These are phyloP conservation scores for Pseudocercospora fuligena DNA, from an alignment of 2,329 filamentous ascomycete genomes.

Conservation along the genomic window DNA sequence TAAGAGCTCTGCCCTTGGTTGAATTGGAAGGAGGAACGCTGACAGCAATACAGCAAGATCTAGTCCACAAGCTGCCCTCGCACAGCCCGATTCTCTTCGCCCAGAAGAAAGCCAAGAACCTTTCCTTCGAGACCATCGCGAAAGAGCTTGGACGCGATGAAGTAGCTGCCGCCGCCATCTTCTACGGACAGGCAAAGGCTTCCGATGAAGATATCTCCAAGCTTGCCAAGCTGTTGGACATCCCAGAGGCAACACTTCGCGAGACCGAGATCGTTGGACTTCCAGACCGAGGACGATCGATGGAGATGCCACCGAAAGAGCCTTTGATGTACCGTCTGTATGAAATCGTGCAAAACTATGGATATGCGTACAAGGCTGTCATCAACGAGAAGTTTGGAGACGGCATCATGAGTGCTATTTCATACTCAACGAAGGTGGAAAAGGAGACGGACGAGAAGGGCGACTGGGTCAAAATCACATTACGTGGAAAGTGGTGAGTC, in stretches of 20 bases:
- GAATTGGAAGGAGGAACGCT: neutral
- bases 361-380: constrained; percentile 92
- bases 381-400: constrained; percentile 83
- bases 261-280: constrained; percentile 70
- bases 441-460: constrained; percentile 81
- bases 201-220: constrained; percentile 70
- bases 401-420: constrained; percentile 96
- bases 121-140: constrained; percentile 81
- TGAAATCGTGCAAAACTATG: constrained; percentile 96
- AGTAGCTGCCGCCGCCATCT: constrained; percentile 83
- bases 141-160: constrained; percentile 75
- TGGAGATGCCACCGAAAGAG: constrained; percentile 83
- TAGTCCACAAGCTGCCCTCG: constrained; percentile 70
- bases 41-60: constrained; percentile 58
- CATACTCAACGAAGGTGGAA: constrained; percentile 87
- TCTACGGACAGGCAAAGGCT: constrained; percentile 84
- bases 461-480: constrained; percentile 82
- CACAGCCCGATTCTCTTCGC: constrained; percentile 76
- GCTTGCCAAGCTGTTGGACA: constrained; percentile 67
- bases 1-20: constrained; percentile 7
- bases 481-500: constrained; percentile 80
- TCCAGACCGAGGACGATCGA: constrained; percentile 77
- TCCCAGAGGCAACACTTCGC: constrained; percentile 60
- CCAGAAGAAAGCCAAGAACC: constrained; percentile 74
- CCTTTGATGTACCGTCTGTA: constrained; percentile 88